Evolutionary conservation across 768 basidiomycete species (phyloP).

Genomic region (Lactifluus subvellereus): DNA sequence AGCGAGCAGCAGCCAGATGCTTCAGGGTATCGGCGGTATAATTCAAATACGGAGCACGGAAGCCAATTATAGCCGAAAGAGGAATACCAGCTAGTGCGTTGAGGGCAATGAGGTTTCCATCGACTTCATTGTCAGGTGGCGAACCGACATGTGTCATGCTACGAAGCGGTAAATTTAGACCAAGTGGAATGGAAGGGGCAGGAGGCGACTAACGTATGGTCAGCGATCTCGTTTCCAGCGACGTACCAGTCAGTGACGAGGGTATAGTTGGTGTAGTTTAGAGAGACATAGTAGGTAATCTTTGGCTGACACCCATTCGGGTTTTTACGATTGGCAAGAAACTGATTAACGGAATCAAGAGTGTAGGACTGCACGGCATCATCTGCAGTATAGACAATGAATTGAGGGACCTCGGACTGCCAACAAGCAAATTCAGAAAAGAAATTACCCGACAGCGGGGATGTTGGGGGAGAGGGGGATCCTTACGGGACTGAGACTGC

Average conservation of each 20-base stretch:
- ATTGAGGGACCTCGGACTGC: conserved; percentile 56
- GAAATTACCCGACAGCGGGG: not conserved
- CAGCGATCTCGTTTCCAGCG: conserved; percentile 78
- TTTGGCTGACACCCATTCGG: conserved; percentile 70
- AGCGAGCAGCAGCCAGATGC: conserved; percentile 46
- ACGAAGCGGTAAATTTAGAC: not conserved
- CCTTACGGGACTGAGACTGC: conserved; percentile 55
- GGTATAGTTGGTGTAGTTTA: conserved; percentile 71
- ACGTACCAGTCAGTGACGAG: conserved; percentile 77
- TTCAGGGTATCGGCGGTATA: conserved; percentile 59
- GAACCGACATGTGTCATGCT: conserved; percentile 76
- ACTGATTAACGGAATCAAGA: conserved; percentile 64
- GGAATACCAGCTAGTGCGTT: conserved; percentile 78
- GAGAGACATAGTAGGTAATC: conserved; percentile 71
- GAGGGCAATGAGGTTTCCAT: conserved; percentile 72
- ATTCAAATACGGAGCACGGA: conserved; percentile 73
- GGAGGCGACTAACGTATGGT: conserved; percentile 53
- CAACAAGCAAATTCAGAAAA: not conserved
- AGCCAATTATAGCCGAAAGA: conserved; percentile 54
- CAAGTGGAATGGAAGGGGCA: not conserved
- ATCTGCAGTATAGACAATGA: conserved; percentile 70
- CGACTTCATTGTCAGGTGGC: conserved; percentile 58
- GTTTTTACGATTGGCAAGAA: conserved; percentile 67
- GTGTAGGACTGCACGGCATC: conserved; percentile 77
- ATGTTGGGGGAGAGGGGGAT: conserved; percentile 25